Evolutionary conservation across 306 rosid species (phyloP), one percentile per base, ranked within the genome.

Genomic region (Vicia faba): DNA sequence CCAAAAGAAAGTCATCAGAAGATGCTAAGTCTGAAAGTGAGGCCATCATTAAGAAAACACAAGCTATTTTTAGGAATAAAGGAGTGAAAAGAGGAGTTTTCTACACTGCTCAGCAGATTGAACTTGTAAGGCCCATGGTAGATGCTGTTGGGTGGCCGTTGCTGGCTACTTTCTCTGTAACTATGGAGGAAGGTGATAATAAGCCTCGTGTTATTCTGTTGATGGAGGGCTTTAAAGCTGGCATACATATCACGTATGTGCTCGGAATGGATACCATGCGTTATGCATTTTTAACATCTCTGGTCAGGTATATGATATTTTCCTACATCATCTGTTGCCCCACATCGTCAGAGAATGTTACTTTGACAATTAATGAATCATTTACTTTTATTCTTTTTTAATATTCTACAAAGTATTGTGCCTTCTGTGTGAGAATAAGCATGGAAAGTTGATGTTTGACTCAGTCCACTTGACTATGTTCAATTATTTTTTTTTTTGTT

Each of bases 201-300:
- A 95, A 91, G 80, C 84, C 95, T 3, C 88, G 96, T 78, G 95
- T 95, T 55, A 79, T 87, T 82, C 87, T 86, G 58, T 87, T 95
- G 69, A 95, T 95, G 99, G 99, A 95, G 83, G 99, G 99, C 39
- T 95, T 95, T 80, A 95, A 71, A 85, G 97, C 99, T 64, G 99
- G 99, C 70, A 95, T 95, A 73, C 95, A 85, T 62, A 86, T 95
- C 59, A 90, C 99, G 0, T 76, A 74, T 77, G 92, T 86, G 71
- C 99, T 95, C 58, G 95, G 99, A 77, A 95, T 95, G 99, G 97
- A 95, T 75, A 95, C 99, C 69, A 95, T 95, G 99, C 92, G 99
- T 62, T 95, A 95, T 87, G 99, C 99, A 25, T 95, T 95, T 69
- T 84, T 95, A 78, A 95, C 99, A 70, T 95, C 99, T 79, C 87